phyloP scores from a whole-genome alignment of 1,284 basidiomycete species.

The Microstroma glucosiphilum region DNA sequence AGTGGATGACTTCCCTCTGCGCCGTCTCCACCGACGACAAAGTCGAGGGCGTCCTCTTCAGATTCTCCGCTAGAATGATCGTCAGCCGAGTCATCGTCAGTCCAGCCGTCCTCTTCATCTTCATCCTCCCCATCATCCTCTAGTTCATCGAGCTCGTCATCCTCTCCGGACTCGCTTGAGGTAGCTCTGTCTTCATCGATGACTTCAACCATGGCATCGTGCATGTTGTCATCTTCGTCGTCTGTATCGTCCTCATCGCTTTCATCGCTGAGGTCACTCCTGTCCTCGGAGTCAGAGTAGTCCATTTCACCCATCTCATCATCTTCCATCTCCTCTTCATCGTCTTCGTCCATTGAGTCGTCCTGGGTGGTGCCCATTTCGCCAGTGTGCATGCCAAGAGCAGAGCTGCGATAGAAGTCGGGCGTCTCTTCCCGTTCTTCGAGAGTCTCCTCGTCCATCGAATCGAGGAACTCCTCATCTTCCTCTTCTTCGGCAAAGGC shows the following conservation, averaged over 20 bases:
- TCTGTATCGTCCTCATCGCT: slow-evolving; percentile 29
- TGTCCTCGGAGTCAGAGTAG: slow-evolving; percentile 77
- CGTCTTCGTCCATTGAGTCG: slow-evolving; percentile 75
- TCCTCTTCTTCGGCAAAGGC: background rate
- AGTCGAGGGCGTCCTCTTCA: slow-evolving; percentile 60
- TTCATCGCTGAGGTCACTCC: slow-evolving; percentile 59
- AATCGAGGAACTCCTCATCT: slow-evolving; percentile 16
- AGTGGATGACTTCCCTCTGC: background rate
- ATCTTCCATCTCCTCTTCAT: slow-evolving; percentile 78
- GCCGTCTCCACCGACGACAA: slow-evolving; percentile 52
- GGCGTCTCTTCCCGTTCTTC: slow-evolving; percentile 73
- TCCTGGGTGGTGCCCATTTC: slow-evolving; percentile 36
- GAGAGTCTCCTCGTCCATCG: slow-evolving; percentile 55
- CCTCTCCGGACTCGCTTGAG: slow-evolving; percentile 3
- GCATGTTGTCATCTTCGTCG: slow-evolving; percentile 29
- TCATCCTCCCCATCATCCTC: slow-evolving; percentile 57
- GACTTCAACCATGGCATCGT: slow-evolving; percentile 20
- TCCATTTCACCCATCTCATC: slow-evolving; percentile 81
- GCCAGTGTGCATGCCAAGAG: slow-evolving; percentile 77
- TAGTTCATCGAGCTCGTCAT: slow-evolving; percentile 12
- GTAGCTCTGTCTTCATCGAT: slow-evolving; percentile 13
- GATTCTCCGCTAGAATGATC: slow-evolving; percentile 49
- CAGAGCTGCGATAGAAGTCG: slow-evolving; percentile 92
- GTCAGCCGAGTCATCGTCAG: slow-evolving; percentile 42
- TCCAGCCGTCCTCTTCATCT: slow-evolving; percentile 52